These are phyloP conservation scores for Xylariomycetidae sp. DNA, from an alignment of 2,329 filamentous ascomycete genomes.

Conservation along the genomic window DNA sequence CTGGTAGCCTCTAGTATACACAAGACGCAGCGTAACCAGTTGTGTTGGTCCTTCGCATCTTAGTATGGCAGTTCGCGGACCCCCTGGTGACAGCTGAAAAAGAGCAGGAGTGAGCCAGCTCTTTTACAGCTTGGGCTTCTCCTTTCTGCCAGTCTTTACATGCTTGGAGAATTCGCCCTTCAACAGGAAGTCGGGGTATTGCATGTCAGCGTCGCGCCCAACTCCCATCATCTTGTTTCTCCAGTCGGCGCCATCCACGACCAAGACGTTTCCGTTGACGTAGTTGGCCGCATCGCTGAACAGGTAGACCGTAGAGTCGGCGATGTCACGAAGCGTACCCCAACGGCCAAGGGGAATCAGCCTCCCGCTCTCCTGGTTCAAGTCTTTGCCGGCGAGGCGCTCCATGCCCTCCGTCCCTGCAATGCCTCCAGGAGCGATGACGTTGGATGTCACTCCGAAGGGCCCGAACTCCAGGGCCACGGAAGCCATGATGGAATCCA, in stretches of 20 bases:
- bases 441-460: slow-evolving; percentile 77
- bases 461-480: slow-evolving; percentile 88
- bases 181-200: slow-evolving; percentile 47
- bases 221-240: slow-evolving; percentile 41
- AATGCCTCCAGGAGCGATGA: slow-evolving; percentile 84
- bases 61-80: no score
- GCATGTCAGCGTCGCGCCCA: slow-evolving; percentile 41
- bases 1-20: no score
- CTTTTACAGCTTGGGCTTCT: slow-evolving; percentile 35
- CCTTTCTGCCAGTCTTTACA: slow-evolving; percentile 33
- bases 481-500: slow-evolving; percentile 76
- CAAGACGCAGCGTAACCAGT: no score
- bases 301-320: slow-evolving; percentile 84
- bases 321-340: slow-evolving; percentile 80
- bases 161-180: slow-evolving; percentile 33
- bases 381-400: slow-evolving; percentile 44
- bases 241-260: slow-evolving; percentile 63
- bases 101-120: no score
- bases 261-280: slow-evolving; percentile 75
- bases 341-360: slow-evolving; percentile 67
- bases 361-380: slow-evolving; percentile 29
- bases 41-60: no score
- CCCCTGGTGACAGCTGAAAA: no score
- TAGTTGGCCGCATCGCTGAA: slow-evolving; percentile 83
- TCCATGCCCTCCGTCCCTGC: slow-evolving; percentile 75